Evolutionary conservation across 306 rosid species (phyloP), one percentile per base, ranked within the genome.

Genomic region (Trifolium subterraneum): DNA sequence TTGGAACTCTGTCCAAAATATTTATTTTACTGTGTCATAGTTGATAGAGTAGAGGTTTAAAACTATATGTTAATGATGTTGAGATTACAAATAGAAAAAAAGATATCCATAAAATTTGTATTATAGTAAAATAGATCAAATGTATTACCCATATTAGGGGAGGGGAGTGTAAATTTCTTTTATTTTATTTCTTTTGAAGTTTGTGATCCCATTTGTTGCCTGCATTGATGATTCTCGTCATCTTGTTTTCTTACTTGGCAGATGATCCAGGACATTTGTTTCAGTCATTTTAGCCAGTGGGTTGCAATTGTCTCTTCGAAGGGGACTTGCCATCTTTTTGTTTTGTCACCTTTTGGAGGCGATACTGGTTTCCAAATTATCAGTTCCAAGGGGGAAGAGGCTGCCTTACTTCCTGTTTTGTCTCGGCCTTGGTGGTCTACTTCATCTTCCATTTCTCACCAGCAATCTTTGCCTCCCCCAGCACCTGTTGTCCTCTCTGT

Each of bases 251-350:
- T 52, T 70, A 65, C 77, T 76, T 48, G 59, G 66, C 95, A 93
- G 98, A 84, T 87, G 80, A 93, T 93, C 80, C 98, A 93, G 86
- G 96, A 93, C 79, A 93, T 93, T 73, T 90, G 98, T 83, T 93
- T 93, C 78, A 93, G 98, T 77, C 80, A 85, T 66, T 93, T 83
- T 67, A 90, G 96, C 80, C 96, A 90, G 70, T 93, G 98, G 98
- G 84, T 93, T 74, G 96, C 95, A 55, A 78, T 93, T 86, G 93
- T 93, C 74, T 93, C 98, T 27, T 90, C 98, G 48, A 93, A 87
- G 86, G 95, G 96, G 19, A 93, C 98, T 27, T 93, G 98, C 64
- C 98, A 93, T 78, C 79, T 93, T 70, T 93, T 84, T 85, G 88
- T 87, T 65, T 73, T 93, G 70, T 88, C 95, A 68, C 96, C 98